Evolutionary conservation across 768 basidiomycete species (phyloP).

Genomic region (Suillus plorans): DNA sequence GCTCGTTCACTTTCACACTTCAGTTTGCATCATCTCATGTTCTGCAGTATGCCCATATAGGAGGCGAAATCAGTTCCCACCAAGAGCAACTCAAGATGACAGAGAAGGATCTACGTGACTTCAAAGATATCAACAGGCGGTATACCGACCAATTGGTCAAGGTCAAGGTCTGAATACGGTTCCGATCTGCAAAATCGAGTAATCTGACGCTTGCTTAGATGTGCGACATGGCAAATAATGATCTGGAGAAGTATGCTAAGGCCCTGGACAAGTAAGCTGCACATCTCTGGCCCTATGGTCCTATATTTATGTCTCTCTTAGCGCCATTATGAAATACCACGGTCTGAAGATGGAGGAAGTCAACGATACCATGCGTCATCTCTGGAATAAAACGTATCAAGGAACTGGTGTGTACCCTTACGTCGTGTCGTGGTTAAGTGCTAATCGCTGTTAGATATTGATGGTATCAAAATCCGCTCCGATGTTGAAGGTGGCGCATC

Average conservation of each 20-base stretch:
- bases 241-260: slow-evolving; percentile 96
- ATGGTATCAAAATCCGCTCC: slow-evolving; percentile 92
- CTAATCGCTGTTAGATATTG: slow-evolving; percentile 71
- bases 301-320: slow-evolving; percentile 33
- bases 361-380: slow-evolving; percentile 93
- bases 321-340: slow-evolving; percentile 99
- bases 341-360: slow-evolving; percentile 98
- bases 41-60: slow-evolving; percentile 71
- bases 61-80: slow-evolving; percentile 79
- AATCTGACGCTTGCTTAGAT: slow-evolving; percentile 50
- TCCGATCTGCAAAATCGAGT: neutral
- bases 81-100: slow-evolving; percentile 63
- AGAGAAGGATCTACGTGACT: slow-evolving; percentile 77
- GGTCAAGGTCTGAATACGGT: slow-evolving; percentile 68
- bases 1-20: slow-evolving; percentile 8
- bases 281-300: neutral
- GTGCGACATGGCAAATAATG: slow-evolving; percentile 96
- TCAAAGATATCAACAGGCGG: slow-evolving; percentile 79
- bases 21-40: neutral
- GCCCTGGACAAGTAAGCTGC: slow-evolving; percentile 87
- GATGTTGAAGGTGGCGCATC: slow-evolving; percentile 90
- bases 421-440: slow-evolving; percentile 7
- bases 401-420: slow-evolving; percentile 72
- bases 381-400: slow-evolving; percentile 99
- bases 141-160: slow-evolving; percentile 91